Conservation (phyloP, 768 basidiomycete species). For the Candolleomyces eurysporus region DNA sequence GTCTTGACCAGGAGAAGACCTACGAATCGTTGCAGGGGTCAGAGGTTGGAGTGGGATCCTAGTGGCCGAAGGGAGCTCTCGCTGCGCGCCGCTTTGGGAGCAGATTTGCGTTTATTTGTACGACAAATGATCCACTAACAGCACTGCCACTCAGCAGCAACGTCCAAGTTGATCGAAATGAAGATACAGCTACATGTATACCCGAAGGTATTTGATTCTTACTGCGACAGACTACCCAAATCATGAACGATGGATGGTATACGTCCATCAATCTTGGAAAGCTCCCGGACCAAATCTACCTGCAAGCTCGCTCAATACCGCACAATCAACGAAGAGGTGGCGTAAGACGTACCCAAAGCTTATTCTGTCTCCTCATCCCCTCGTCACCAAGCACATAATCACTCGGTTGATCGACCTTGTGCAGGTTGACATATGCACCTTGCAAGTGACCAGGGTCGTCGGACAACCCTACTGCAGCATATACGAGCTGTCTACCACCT, state of each 20-base stretch:
- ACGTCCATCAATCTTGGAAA: neutral
- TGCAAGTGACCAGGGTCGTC: slow-evolving; percentile 18
- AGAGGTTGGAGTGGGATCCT: too few species aligned
- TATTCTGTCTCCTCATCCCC: slow-evolving; percentile 22
- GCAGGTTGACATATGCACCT: slow-evolving; percentile 28
- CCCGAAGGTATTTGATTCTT: too few species aligned
- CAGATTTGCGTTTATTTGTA: too few species aligned
- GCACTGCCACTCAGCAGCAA: too few species aligned
- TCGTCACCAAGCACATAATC: slow-evolving; percentile 26
- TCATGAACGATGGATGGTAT: neutral
- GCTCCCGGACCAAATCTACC: neutral
- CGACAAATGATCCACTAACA: too few species aligned
- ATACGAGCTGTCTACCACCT: slow-evolving; percentile 33
- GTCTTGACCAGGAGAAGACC: too few species aligned
- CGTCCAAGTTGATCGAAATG: too few species aligned
- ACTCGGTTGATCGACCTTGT: slow-evolving; percentile 24
- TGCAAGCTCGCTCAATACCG: neutral
- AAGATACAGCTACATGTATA: too few species aligned
- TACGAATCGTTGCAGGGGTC: too few species aligned
- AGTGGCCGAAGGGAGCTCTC: too few species aligned
- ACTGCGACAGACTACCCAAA: too few species aligned
- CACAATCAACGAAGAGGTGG: neutral
- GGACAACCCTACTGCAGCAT: slow-evolving; percentile 26
- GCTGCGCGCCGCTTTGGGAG: too few species aligned
- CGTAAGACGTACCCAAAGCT: slow-evolving; percentile 24